Evolutionary conservation across 495 filamentous ascomycete species (phyloP).

Genomic region (Xylaria nigripes): DNA sequence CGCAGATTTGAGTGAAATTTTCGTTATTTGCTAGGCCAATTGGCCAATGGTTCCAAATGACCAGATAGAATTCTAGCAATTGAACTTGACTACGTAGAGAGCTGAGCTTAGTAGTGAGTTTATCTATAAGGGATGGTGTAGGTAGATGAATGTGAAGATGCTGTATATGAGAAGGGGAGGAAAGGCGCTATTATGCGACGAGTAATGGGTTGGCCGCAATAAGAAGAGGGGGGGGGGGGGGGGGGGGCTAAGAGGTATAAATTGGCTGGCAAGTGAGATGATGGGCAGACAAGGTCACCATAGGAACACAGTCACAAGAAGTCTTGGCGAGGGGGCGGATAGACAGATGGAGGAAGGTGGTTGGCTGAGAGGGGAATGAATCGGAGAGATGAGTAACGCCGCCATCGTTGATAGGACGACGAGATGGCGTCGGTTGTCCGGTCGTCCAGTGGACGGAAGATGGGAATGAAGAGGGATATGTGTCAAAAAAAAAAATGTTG

Average conservation of each 20-base stretch:
- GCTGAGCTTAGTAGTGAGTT: background rate
- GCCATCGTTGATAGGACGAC: slow-evolving; percentile 1
- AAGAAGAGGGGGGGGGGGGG: background rate
- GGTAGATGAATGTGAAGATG: background rate
- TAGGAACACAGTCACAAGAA: slow-evolving; percentile 15
- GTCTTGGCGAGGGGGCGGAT: slow-evolving; percentile 1
- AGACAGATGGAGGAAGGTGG: slow-evolving; percentile 11
- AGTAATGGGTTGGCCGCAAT: background rate
- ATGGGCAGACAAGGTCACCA: slow-evolving; percentile 8
- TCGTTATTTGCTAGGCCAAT: background rate
- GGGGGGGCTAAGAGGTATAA: background rate
- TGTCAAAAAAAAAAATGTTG: background rate
- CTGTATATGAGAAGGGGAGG: background rate
- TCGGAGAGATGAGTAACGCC: slow-evolving; percentile 7
- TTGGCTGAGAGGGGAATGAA: slow-evolving; percentile 1
- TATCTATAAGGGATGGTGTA: background rate
- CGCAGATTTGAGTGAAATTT: background rate
- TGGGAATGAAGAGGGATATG: background rate
- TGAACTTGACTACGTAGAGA: background rate
- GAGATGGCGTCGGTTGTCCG: background rate
- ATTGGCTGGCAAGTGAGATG: slow-evolving; percentile 4
- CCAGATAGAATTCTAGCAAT: background rate
- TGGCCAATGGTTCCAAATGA: background rate
- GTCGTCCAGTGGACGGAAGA: background rate
- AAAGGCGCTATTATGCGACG: background rate